Evolutionary conservation across 106 monocot species (phyloP).

Genomic region (Vanilla planifolia): DNA sequence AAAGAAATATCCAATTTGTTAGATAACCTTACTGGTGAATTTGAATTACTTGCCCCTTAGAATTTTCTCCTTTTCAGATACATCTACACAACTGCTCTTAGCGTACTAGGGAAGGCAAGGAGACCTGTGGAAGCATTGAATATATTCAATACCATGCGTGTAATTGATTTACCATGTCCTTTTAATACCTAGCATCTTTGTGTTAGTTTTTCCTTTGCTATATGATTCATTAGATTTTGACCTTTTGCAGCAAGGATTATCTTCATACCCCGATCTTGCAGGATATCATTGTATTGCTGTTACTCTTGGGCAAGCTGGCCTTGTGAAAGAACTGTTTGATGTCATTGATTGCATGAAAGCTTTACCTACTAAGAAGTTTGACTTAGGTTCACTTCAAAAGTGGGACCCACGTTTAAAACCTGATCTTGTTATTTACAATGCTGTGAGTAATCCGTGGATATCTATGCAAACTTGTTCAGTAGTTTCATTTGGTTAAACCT

Average conservation of each 20-base stretch:
- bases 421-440: constrained; percentile 88
- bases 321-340: constrained; percentile 95
- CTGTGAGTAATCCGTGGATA: too few relatives aligned
- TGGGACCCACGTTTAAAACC: constrained; percentile 91
- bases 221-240: constrained; percentile 8
- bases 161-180: constrained; percentile 24
- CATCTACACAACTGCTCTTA: constrained; percentile 85
- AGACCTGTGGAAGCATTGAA: constrained; percentile 86
- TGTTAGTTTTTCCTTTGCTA: not conserved
- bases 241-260: constrained; percentile 67
- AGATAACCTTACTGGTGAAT: too few relatives aligned
- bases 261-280: constrained; percentile 94
- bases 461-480: too few relatives aligned
- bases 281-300: constrained; percentile 97
- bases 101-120: constrained; percentile 94
- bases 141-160: constrained; percentile 87
- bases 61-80: constrained; percentile 47
- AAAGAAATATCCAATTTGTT: too few relatives aligned
- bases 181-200: not conserved
- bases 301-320: constrained; percentile 88
- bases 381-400: constrained; percentile 60
- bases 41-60: not conserved
- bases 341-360: constrained; percentile 90
- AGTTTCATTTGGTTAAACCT: too few relatives aligned
- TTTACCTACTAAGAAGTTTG: constrained; percentile 65